Percentiles rank a stretch among this genome's conserved stretches.
Evolutionary conservation across 1,284 basidiomycete species (phyloP).

Genomic region (Salmacisia buchloeana): DNA sequence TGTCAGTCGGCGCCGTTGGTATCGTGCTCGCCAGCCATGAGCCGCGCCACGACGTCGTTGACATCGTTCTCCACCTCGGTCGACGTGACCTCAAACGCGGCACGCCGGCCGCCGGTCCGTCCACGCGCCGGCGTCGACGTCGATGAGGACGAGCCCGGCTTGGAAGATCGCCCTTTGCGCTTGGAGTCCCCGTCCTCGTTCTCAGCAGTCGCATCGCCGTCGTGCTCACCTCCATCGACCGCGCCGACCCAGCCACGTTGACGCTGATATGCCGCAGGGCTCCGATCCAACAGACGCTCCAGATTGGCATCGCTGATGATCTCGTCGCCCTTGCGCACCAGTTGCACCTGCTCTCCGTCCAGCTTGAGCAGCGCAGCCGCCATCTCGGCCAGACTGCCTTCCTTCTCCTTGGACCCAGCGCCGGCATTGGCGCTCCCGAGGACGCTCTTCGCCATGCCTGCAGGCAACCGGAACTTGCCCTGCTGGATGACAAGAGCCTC

Average conservation of each 20-base stretch:
- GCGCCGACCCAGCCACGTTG: conserved; percentile 65
- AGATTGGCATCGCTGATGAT: conserved; percentile 75
- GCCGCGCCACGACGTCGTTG: conserved; percentile 65
- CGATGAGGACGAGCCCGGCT: no score
- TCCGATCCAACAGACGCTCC: conserved; percentile 72
- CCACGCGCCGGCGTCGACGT: no score
- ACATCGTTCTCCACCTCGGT: conserved; percentile 62
- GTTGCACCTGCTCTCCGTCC: conserved; percentile 80
- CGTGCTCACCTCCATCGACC: background rate
- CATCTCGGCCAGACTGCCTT: conserved; percentile 53
- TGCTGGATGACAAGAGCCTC: conserved; percentile 92
- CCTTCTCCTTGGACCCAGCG: conserved; percentile 54
- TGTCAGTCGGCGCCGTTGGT: no score
- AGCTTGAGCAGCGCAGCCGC: conserved; percentile 72
- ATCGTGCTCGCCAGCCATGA: conserved; percentile 20
- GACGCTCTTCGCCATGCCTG: conserved; percentile 11
- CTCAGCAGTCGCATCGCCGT: background rate
- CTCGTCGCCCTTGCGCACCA: conserved; percentile 70
- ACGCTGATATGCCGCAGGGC: conserved; percentile 71
- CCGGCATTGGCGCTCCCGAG: conserved; percentile 63
- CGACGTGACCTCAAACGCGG: conserved; percentile 78
- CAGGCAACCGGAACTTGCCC: conserved; percentile 55
- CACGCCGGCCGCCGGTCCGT: no score
- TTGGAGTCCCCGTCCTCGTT: background rate
- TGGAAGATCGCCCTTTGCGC: background rate